These are phyloP conservation scores for Beauveria sp. DNA, from an alignment of 2,329 filamentous ascomycete genomes.

Conservation along the genomic window DNA sequence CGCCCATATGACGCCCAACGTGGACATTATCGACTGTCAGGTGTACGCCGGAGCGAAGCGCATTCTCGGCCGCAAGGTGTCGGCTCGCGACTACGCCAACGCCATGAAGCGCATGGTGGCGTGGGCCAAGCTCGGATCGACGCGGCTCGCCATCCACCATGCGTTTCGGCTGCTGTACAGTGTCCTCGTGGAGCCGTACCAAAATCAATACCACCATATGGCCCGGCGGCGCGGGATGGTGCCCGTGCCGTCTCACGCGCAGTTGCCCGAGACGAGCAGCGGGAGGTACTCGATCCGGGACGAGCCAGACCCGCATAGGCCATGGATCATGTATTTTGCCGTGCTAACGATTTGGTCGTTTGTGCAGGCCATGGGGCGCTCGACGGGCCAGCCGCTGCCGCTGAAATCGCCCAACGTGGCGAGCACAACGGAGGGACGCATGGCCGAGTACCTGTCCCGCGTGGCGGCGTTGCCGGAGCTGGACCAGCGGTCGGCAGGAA, in stretches of 20 bases:
- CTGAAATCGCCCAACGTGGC: constrained; percentile 37
- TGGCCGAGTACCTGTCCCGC: constrained; percentile 45
- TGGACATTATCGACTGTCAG: constrained; percentile 83
- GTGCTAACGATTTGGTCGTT: constrained; percentile 83
- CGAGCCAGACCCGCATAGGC: constrained; percentile 75
- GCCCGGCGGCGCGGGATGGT: constrained; percentile 8
- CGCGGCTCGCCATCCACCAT: constrained; percentile 76
- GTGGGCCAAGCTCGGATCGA: constrained; percentile 69
- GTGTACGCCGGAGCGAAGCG: constrained; percentile 76
- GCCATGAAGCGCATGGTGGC: constrained; percentile 68
- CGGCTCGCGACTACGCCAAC: constrained; percentile 63
- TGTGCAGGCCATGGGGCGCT: constrained; percentile 64
- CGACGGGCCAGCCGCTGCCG: constrained; percentile 39
- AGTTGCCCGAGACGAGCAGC: not conserved
- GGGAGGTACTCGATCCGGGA: constrained; percentile 60
- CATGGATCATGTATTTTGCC: constrained; percentile 88
- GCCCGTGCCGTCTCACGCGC: not conserved
- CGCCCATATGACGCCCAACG: constrained; percentile 81
- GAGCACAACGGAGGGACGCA: constrained; percentile 26
- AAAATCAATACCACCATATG: constrained; percentile 14
- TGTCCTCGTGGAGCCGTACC: constrained; percentile 56
- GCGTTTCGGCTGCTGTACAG: constrained; percentile 72
- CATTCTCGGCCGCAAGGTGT: constrained; percentile 71
- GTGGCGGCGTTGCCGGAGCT: constrained; percentile 65
- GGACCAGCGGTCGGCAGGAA: constrained; percentile 56